A percentile compares a stretch with the other conserved stretches of the same genome.
These are phyloP conservation scores for Mycena vitilis DNA, from an alignment of 768 basidiomycete species.

Conservation along the genomic window DNA sequence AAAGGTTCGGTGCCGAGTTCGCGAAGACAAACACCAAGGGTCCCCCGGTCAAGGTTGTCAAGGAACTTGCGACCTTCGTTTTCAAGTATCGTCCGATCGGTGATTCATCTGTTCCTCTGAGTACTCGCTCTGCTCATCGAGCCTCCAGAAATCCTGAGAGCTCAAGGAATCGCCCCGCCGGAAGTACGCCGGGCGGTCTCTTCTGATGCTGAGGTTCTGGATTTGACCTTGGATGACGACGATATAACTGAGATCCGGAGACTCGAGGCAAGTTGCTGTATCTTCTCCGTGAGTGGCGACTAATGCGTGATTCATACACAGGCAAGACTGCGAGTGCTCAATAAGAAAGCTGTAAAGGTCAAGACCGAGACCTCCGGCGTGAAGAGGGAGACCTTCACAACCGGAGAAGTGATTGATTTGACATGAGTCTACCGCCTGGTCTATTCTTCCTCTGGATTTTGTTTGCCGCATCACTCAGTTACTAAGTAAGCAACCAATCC, in stretches of 20 bases:
- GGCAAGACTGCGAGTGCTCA: constrained; percentile 11
- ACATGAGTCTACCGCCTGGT: not conserved
- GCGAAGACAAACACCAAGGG: too few species aligned
- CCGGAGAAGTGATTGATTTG: constrained; percentile 17
- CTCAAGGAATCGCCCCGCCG: constrained; percentile 22
- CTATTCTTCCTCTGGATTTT: not conserved
- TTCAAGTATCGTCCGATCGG: constrained; percentile 29
- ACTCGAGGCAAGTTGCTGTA: constrained; percentile 15
- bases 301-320: not conserved
- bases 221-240: constrained; percentile 14
- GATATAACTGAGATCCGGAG: constrained; percentile 5
- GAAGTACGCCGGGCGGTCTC: not conserved
- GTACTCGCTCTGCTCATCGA: not conserved
- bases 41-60: not conserved
- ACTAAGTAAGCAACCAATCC: too few species aligned
- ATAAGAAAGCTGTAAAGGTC: constrained; percentile 2
- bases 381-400: constrained; percentile 1
- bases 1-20: constrained; percentile 22
- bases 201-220: not conserved
- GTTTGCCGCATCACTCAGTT: too few species aligned
- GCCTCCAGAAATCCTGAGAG: constrained; percentile 10
- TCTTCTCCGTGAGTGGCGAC: not conserved
- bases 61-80: constrained; percentile 13
- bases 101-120: not conserved
- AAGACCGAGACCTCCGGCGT: not conserved